phyloP scores from a whole-genome alignment of 2,329 filamentous ascomycete species.

The Ilyonectria mors-panacis region DNA sequence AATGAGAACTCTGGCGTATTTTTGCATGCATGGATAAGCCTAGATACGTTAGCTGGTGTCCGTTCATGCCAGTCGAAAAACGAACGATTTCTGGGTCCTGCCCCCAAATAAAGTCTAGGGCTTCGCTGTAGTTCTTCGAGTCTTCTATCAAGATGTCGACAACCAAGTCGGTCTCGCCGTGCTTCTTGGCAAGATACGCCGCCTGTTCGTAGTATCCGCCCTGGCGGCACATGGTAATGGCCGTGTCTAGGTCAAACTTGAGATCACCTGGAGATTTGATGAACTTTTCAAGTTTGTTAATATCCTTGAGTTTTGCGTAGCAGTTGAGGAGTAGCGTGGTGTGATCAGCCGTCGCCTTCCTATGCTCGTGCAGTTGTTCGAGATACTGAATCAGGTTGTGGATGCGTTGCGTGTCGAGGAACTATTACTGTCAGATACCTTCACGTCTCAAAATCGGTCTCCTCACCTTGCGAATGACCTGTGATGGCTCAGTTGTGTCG shows the following conservation, averaged over 20 bases:
- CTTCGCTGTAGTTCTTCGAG: conserved; percentile 89
- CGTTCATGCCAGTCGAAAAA: conserved; percentile 27
- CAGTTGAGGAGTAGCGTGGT: conserved; percentile 96
- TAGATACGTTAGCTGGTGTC: conserved; percentile 58
- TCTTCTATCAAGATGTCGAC: conserved; percentile 97
- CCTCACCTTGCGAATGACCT: conserved; percentile 89
- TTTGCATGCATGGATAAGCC: conserved; percentile 92
- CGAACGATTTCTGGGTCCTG: conserved; percentile 83
- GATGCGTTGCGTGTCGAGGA: conserved; percentile 96
- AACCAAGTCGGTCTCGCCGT: conserved; percentile 93
- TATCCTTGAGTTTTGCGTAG: conserved; percentile 98
- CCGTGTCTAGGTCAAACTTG: conserved; percentile 97
- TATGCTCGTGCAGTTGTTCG: conserved; percentile 94
- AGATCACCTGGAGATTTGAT: conserved; percentile 96
- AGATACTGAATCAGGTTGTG: conserved; percentile 98
- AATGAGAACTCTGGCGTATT: conserved; percentile 92
- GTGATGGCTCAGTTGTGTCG: conserved; percentile 94
- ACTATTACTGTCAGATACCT: conserved; percentile 66
- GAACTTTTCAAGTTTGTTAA: conserved; percentile 94
- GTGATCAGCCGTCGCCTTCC: conserved; percentile 93
- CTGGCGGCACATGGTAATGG: conserved; percentile 97
- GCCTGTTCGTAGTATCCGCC: conserved; percentile 98
- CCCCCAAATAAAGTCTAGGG: conserved; percentile 91
- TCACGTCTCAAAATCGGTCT: accelerated
- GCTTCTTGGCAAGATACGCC: conserved; percentile 93